These are phyloP conservation scores for Polygonum aviculare DNA, from an alignment of 148 eudicot genomes.

Conservation along the genomic window DNA sequence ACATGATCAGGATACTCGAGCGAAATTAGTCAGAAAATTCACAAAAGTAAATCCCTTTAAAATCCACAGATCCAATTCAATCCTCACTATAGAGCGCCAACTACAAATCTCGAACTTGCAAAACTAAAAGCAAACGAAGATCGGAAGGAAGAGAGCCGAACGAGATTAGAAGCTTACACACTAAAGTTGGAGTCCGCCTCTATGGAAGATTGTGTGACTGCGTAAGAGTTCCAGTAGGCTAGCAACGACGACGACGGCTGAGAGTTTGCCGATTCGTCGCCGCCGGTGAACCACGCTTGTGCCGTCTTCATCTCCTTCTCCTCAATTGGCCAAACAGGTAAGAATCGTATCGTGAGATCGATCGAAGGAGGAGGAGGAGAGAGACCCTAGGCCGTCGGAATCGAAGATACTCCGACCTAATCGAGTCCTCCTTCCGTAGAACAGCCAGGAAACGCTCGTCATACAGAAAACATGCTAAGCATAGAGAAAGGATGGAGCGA, in stretches of 20 bases:
- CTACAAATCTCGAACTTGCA: not conserved
- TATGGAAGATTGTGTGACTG: constrained; percentile 42
- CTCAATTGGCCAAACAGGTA: not conserved
- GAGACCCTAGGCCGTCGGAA: constrained; percentile 21
- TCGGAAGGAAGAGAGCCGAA: not conserved
- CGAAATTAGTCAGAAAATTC: not conserved
- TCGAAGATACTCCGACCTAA: constrained; percentile 23
- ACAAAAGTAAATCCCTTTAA: not conserved
- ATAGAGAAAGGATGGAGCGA: not conserved
- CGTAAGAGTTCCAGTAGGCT: constrained; percentile 89
- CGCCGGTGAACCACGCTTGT: constrained; percentile 43
- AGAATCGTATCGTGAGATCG: constrained; percentile 14
- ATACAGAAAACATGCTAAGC: constrained; percentile 24
- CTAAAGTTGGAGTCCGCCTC: constrained; percentile 33
- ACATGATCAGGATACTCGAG: too few species aligned
- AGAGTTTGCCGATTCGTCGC: constrained; percentile 17
- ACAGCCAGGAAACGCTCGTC: constrained; percentile 57
- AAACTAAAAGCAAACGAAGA: not conserved
- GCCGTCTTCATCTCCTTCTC: constrained; percentile 26
- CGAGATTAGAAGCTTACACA: constrained; percentile 37
- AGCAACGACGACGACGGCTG: constrained; percentile 49
- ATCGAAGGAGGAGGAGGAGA: constrained; percentile 4
- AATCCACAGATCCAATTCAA: not conserved
- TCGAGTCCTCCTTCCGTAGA: constrained; percentile 50
- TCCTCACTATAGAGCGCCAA: not conserved